Evolutionary conservation across 2,329 filamentous ascomycete genomes (phyloP), one percentile per base, ranked within the genome.

Genomic region (Exserohilum turcica): DNA sequence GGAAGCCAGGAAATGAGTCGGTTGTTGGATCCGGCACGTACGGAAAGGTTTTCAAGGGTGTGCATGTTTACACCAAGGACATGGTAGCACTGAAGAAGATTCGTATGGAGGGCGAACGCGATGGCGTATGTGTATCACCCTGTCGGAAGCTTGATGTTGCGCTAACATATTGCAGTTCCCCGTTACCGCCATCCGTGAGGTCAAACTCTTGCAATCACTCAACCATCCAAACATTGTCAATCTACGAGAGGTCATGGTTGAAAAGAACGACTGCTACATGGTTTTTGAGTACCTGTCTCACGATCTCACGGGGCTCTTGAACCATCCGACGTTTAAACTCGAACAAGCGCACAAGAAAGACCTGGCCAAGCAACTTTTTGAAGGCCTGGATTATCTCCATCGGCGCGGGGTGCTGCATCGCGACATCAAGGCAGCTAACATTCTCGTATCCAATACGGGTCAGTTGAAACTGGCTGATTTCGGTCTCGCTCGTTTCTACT

Each of bases 261-360:
- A 99, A 77, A 90, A 89, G 71, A 97, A 97, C 64, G 92, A 97
- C 75, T 99, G 94, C 74, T 99, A 96, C 76, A 99, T 99, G 94
- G 94, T 99, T 3, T 99, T 99, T 61, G 94, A 99, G 74, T 99
- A 99, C 71, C 82, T 97, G 28, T 93, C 94, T 1, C 94, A 99
- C 73, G 94, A 99, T 73, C 80, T 99, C 56, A 99, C 94, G 2
- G 94, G 94, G 12, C 80, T 99, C 28, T 84, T 99, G 56, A 97
- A 97, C 67, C 94, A 99, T 68, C 94, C 94, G 0, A 89, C 88
- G 0, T 99, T 96, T 76, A 88, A 87, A 54, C 84, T 99, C 12
- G 89, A 94, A 32, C 79, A 86, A 3, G 86, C 88, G 0, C 92
- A 97, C 73, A 95, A 92, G 76, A 99, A 99, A 75, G 87, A 99